Evolutionary conservation across 306 rosid species (phyloP), one percentile per base, ranked within the genome.

Genomic region (Citrullus amarus): DNA sequence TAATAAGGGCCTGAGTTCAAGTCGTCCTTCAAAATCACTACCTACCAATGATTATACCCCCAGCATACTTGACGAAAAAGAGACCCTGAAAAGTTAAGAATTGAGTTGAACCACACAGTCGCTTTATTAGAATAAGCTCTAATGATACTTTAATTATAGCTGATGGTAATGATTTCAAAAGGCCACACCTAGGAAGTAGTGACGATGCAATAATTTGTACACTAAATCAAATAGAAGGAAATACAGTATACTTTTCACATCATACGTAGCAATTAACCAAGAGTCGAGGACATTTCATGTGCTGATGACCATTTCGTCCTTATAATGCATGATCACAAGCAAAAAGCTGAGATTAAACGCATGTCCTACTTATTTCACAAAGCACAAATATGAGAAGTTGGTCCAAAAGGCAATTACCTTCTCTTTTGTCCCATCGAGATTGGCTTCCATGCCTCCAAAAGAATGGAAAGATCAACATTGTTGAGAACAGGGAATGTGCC

Each of bases 361-460:
- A 68, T 12, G 46, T 69, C 36, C 38, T 43, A 70, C 38, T 4
- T 12, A 11, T 20, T 70, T 46, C 20, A 46, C 13, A 38, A 36
- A 65, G 46, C 46, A 16, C 43, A 44, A 44, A 69, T 18, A 44
- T 69, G 75, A 71, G 41, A 22, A 48, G 41, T 17, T 6, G 17
- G 59, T 48, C 6, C 10, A 73, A 56, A 80, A 50, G 68, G 69
- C 25, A 18, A 85, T 69, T 79, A 94, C 98, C 96, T 90, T 86
- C 86, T 89, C 86, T 94, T 92, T 81, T 92, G 87, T 86, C 97
- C 98, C 95, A 92, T 84, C 16, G 93, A 89, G 80, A 94, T 79
- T 76, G 97, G 98, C 83, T 83, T 90, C 98, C 97, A 90, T 77
- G 96, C 96, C 87, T 94, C 93, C 86, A 88, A 79, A 76, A 92